A percentile compares a stretch with the other conserved stretches of the same genome.
Conservation (phyloP, 805 yeast genomes). For the Phaffomyces thermotolerans region DNA sequence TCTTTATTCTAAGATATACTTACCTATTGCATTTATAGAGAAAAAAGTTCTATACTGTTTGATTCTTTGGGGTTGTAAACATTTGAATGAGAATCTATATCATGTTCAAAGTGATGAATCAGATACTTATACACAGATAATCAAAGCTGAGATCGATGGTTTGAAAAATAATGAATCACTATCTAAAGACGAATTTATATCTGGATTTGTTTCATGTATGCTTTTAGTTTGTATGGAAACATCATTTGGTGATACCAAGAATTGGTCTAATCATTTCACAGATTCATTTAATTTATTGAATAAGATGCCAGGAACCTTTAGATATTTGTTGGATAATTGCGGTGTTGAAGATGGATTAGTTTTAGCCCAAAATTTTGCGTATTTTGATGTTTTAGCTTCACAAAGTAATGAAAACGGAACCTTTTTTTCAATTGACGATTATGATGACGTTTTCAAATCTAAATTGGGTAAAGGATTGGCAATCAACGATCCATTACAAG, state of each 20-base stretch:
- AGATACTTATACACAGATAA: constrained; percentile 3
- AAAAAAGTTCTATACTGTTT: constrained; percentile 37
- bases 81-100: constrained; percentile 8
- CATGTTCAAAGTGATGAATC: constrained; percentile 15
- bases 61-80: constrained; percentile 47
- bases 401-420: constrained; percentile 25
- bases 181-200: constrained; percentile 13
- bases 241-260: constrained; percentile 19
- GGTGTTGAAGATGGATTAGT: constrained; percentile 15
- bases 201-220: constrained; percentile 16
- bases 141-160: constrained; percentile 4
- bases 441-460: constrained; percentile 7
- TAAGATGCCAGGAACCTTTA: constrained; percentile 17
- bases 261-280: constrained; percentile 18
- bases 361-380: constrained; percentile 20
- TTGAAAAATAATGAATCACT: constrained; percentile 3
- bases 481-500: constrained; percentile 17
- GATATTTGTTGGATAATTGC: constrained; percentile 9
- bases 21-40: constrained; percentile 38
- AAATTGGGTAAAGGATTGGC: background rate
- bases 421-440: constrained; percentile 18
- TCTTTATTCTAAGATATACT: constrained; percentile 37
- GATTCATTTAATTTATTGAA: constrained; percentile 13
- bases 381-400: constrained; percentile 20
- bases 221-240: constrained; percentile 17